Percentiles rank a stretch among this genome's conserved stretches.
These are phyloP conservation scores for Fragaria vesca DNA, from an alignment of 306 rosid genomes.

Conservation along the genomic window DNA sequence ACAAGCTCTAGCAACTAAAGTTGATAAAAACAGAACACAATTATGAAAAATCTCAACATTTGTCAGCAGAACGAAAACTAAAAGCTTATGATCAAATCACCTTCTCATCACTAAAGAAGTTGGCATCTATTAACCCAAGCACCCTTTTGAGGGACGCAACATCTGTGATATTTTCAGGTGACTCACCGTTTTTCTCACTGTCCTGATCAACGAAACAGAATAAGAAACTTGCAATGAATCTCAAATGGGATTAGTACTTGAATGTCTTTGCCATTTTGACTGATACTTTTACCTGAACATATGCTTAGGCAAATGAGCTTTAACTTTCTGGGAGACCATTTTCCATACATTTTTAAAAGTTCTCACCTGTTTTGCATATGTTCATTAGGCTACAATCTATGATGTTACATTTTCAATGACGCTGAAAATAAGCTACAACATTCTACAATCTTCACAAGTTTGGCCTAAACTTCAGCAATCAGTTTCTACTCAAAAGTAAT, in stretches of 20 bases:
- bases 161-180: slow-evolving; percentile 16
- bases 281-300: slow-evolving; percentile 9
- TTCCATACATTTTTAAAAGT: slow-evolving; percentile 37
- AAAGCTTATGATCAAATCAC: slow-evolving; percentile 16
- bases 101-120: slow-evolving; percentile 52
- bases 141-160: slow-evolving; percentile 36
- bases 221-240: neutral
- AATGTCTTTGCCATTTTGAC: neutral
- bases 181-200: slow-evolving; percentile 33
- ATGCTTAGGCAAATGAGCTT: slow-evolving; percentile 36
- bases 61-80: neutral
- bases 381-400: neutral
- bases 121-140: slow-evolving; percentile 58
- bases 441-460: neutral
- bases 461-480: neutral
- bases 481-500: neutral
- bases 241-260: neutral
- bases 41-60: neutral
- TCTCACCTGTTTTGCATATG: slow-evolving; percentile 34
- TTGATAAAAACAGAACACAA: neutral
- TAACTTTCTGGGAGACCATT: slow-evolving; percentile 38
- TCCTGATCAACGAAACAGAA: slow-evolving; percentile 40
- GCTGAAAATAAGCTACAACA: neutral
- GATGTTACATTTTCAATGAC: neutral
- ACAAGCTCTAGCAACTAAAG: slow-evolving; percentile 49